Base-by-base conservation (phyloP, 169 alveolate species). In the Plasmodium ovale region DNA sequence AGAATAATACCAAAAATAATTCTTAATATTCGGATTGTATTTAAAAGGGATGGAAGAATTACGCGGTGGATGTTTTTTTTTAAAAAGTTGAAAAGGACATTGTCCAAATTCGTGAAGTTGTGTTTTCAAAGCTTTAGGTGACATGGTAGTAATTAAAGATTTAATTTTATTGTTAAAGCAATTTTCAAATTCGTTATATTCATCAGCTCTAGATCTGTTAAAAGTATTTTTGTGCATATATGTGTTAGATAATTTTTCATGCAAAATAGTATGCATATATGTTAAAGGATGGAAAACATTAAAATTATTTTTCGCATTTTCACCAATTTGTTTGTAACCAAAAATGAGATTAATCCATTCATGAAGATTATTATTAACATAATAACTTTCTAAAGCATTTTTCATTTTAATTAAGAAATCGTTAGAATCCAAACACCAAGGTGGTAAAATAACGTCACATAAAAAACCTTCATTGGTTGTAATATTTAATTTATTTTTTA, bases 261-360 rank as follows among this genome's bases (percentile, higher is more conserved):
- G 44, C n/a, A 82, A 19, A 39, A 91, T 91, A 3, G 94, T 71
- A 64, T 93, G 92, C 87, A 95, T 92, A 77, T 97, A 97, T 21
- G 99, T 97, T 12, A 96, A 87, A 1, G 98, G 98, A 67, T 97
- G 98, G 82, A 95, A 97, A 25, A 95, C 74, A 87, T 97, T 97
- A 92, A 95, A 79, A 44, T 88, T 87, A 42, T 87, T 87, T 12
- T 87, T 91, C 21, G 94, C 89, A 14, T 68, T 84, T 90, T 74
- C 71, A 0, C 96, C 96, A 14, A 77, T 72, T 73, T 93, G 96
- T 77, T 97, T 97, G 87, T 72, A 98, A 10, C 99, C 99, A 94
- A 97, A 98, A 19, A 98, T 97, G 42, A 97, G 93, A 87, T 99
- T 99, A 33, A 98, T 97, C 99, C 99, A 99, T 62, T 95, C 95